phyloP scores from a whole-genome alignment of 192 early-diverging fungal genomes.

The Mortierella hygrophila region DNA sequence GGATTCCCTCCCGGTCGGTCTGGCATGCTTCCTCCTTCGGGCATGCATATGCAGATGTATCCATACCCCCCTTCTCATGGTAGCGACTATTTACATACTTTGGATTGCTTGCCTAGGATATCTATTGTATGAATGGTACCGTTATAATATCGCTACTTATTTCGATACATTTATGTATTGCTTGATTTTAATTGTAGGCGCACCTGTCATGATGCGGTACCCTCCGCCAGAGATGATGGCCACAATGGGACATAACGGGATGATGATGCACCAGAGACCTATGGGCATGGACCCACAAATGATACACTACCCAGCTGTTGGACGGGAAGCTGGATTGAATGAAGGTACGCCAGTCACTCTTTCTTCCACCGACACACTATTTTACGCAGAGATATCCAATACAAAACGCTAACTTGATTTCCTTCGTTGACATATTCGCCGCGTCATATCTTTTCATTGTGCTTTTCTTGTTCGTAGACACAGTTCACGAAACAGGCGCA shows the following conservation, averaged over 20 bases:
- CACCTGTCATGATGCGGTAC: slow-evolving; percentile 70
- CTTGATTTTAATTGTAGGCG: slow-evolving; percentile 27
- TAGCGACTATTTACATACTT: not conserved
- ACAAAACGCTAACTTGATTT: not conserved
- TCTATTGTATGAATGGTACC: not conserved
- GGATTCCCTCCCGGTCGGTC: slow-evolving; percentile 64
- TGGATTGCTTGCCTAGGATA: not conserved
- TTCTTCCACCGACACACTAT: not conserved
- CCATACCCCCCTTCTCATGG: slow-evolving; percentile 63
- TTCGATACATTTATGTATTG: not conserved
- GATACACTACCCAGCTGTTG: slow-evolving; percentile 42
- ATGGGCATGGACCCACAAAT: slow-evolving; percentile 60
- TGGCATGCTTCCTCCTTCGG: slow-evolving; percentile 62
- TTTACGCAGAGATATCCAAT: not conserved
- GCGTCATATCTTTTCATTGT: no score
- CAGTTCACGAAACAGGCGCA: not conserved
- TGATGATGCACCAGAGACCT: slow-evolving; percentile 64
- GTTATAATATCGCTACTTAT: not conserved
- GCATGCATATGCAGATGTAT: slow-evolving; percentile 67
- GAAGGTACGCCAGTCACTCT: not conserved
- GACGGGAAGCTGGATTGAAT: slow-evolving; percentile 21
- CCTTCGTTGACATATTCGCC: no score
- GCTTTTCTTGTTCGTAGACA: not conserved
- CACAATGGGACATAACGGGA: slow-evolving; percentile 54
- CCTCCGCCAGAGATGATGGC: slow-evolving; percentile 64